Conservation (phyloP, 495 filamentous ascomycete genomes). For the Trichoderma gamsii region DNA sequence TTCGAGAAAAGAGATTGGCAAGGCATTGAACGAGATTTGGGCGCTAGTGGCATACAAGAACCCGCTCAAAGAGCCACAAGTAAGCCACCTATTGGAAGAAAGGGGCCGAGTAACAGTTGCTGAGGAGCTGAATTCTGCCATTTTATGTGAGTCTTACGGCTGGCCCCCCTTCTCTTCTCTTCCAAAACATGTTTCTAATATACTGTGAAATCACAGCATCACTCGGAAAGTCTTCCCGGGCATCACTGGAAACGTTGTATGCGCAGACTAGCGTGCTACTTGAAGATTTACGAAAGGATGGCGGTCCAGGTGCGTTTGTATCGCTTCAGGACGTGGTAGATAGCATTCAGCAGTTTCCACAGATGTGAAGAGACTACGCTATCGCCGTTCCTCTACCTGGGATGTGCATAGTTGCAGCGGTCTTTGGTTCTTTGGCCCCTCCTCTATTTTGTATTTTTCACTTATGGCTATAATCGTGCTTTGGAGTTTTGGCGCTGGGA, state of each 20-base stretch:
- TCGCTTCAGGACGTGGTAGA: slow-evolving; percentile 66
- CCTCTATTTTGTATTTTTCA: background rate
- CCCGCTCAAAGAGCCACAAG: slow-evolving; percentile 64
- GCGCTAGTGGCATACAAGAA: slow-evolving; percentile 82
- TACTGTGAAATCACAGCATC: slow-evolving; percentile 54
- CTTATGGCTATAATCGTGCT: background rate
- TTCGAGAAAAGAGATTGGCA: slow-evolving; percentile 57
- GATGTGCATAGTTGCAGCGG: background rate
- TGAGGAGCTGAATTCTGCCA: slow-evolving; percentile 91
- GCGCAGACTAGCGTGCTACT: slow-evolving; percentile 84
- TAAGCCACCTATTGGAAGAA: slow-evolving; percentile 73
- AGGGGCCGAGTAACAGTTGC: slow-evolving; percentile 72
- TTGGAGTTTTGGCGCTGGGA: background rate
- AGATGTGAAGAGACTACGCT: slow-evolving; percentile 1
- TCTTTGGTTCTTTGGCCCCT: background rate
- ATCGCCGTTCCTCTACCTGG: background rate
- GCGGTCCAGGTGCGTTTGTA: slow-evolving; percentile 81
- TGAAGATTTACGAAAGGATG: slow-evolving; percentile 72
- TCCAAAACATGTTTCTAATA: slow-evolving; percentile 17
- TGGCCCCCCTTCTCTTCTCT: background rate
- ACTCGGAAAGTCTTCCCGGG: slow-evolving; percentile 80
- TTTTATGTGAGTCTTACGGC: slow-evolving; percentile 60
- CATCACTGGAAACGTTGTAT: slow-evolving; percentile 79
- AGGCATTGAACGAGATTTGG: slow-evolving; percentile 78
- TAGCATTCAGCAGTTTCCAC: slow-evolving; percentile 24